These are phyloP conservation scores for Cercophora newfieldiana DNA, from an alignment of 495 filamentous ascomycete genomes.

Conservation along the genomic window DNA sequence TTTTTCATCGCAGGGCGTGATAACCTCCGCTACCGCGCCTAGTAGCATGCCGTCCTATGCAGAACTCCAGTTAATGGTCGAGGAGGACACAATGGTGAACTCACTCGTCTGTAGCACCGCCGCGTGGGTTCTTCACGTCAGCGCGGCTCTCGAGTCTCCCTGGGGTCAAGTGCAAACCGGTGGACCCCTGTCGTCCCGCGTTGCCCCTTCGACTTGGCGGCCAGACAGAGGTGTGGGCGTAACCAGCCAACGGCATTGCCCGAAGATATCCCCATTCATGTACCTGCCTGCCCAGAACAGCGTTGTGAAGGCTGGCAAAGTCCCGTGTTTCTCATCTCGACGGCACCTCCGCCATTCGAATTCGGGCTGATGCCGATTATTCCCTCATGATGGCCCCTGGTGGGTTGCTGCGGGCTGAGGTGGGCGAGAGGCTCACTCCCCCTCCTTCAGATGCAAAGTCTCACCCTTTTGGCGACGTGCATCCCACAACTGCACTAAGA, in stretches of 20 bases:
- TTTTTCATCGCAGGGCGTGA: not conserved
- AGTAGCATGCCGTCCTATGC: not conserved
- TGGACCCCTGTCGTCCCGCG: not conserved
- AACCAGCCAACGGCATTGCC: not conserved
- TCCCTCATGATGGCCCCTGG: conserved; percentile 9
- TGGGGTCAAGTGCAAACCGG: not conserved
- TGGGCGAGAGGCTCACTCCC: conserved; percentile 10
- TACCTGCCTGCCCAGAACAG: not conserved
- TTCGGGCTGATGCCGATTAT: not conserved
- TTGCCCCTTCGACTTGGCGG: not conserved
- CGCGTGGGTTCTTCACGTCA: conserved; percentile 4
- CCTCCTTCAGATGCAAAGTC: conserved; percentile 10
- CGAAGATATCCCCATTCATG: not conserved
- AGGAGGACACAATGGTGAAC: not conserved
- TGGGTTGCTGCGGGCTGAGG: not conserved
- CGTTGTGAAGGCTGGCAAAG: not conserved
- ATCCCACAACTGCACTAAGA: conserved; percentile 24
- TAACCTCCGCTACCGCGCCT: not conserved
- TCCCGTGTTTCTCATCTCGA: not conserved
- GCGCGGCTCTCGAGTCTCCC: not conserved
- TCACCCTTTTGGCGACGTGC: conserved; percentile 33
- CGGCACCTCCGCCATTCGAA: not conserved
- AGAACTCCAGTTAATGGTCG: not conserved
- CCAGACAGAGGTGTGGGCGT: not conserved
- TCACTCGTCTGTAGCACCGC: not conserved